These are phyloP conservation scores for Scheffersomyces titani DNA, from an alignment of 1,139 yeast species.

Conservation along the genomic window DNA sequence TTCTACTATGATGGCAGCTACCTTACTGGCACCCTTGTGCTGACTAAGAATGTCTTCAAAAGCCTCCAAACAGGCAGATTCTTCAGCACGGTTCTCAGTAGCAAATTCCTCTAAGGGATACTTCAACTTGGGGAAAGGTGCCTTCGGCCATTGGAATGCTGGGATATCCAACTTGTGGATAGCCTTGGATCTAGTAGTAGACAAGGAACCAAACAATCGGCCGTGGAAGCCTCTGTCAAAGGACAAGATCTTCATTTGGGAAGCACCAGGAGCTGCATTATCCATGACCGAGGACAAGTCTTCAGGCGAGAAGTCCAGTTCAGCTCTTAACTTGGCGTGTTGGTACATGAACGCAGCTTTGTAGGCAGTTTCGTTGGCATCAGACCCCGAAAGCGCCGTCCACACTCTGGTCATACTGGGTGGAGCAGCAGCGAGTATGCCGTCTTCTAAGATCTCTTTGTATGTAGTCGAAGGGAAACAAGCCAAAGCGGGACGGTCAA, in stretches of 20 bases:
- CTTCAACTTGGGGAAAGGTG: slow-evolving; percentile 66
- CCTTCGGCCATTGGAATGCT: slow-evolving; percentile 76
- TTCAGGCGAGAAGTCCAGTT: slow-evolving; percentile 52
- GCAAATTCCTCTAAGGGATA: slow-evolving; percentile 61
- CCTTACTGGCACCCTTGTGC: slow-evolving; percentile 24
- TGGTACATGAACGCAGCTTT: slow-evolving; percentile 80
- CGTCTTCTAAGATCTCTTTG: slow-evolving; percentile 49
- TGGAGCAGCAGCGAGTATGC: slow-evolving; percentile 69
- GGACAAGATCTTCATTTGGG: slow-evolving; percentile 66
- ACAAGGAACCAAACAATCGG: slow-evolving; percentile 70
- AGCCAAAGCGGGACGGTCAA: slow-evolving; percentile 75
- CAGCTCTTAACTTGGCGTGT: slow-evolving; percentile 59
- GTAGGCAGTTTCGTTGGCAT: slow-evolving; percentile 76
- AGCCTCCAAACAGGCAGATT: slow-evolving; percentile 56
- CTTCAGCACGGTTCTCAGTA: slow-evolving; percentile 58
- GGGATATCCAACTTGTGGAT: slow-evolving; percentile 76
- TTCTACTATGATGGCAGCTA: slow-evolving; percentile 72
- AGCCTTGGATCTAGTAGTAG: slow-evolving; percentile 74
- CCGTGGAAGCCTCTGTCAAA: slow-evolving; percentile 78
- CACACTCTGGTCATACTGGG: slow-evolving; percentile 65
- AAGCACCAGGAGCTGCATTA: slow-evolving; percentile 67
- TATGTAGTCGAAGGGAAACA: slow-evolving; percentile 68
- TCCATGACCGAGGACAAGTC: slow-evolving; percentile 66
- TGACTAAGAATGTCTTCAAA: slow-evolving; percentile 51
- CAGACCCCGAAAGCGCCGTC: slow-evolving; percentile 74